phyloP scores from a whole-genome alignment of 345 rosid species.

The Lumnitzera racemosa region DNA sequence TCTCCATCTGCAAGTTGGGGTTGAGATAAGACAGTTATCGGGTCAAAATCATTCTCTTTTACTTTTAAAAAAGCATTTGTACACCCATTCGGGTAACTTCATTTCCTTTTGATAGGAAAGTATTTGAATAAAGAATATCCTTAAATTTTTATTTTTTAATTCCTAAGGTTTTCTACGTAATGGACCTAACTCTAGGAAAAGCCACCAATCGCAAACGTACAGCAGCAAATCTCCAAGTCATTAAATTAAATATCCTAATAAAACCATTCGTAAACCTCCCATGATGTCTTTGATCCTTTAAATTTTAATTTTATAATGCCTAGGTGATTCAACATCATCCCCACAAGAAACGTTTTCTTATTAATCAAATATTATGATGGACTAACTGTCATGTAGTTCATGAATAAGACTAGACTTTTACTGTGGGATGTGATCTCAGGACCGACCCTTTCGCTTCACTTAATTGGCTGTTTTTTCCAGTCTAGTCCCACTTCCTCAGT shows the following conservation, averaged over 20 bases:
- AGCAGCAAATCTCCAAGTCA: background rate
- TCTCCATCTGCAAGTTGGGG: background rate
- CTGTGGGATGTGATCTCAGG: too few relatives aligned
- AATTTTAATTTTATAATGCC: background rate
- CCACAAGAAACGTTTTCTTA: background rate
- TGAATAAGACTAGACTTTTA: constrained; percentile 1
- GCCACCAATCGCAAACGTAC: constrained; percentile 11
- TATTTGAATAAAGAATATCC: too few relatives aligned
- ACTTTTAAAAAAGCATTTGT: background rate
- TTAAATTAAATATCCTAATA: background rate
- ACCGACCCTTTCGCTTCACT: too few relatives aligned
- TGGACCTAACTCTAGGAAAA: constrained; percentile 8
- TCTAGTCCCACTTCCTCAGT: too few relatives aligned
- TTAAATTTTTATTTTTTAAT: too few relatives aligned
- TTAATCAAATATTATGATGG: background rate
- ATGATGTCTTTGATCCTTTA: too few relatives aligned
- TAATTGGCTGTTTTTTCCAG: too few relatives aligned
- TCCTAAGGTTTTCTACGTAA: constrained; percentile 1
- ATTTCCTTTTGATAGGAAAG: background rate
- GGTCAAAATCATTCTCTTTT: constrained; percentile 6
- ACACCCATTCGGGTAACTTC: background rate
- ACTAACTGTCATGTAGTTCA: constrained; percentile 2
- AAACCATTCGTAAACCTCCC: background rate
- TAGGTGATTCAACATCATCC: background rate
- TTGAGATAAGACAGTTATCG: constrained; percentile 4